phyloP scores from a whole-genome alignment of 2,329 filamentous ascomycete genomes.

The Cryphonectria radicalis region DNA sequence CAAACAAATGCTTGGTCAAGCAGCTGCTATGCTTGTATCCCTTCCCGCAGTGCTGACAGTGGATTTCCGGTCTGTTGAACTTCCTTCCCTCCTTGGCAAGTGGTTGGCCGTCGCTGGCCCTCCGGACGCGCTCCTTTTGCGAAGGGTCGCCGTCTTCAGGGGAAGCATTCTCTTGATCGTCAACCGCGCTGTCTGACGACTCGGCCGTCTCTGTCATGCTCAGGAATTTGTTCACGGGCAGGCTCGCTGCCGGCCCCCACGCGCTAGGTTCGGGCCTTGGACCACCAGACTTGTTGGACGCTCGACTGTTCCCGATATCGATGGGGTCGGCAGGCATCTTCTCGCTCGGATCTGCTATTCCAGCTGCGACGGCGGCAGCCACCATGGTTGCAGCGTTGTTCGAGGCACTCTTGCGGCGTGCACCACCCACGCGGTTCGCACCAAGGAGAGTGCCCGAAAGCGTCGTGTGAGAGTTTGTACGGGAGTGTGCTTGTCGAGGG shows the following conservation, averaged over 20 bases:
- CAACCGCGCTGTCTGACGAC: conserved; percentile 65
- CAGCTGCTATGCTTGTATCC: conserved; percentile 99
- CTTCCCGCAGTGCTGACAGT: conserved; percentile 98
- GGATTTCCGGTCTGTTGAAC: conserved; percentile 80
- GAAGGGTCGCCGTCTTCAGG: conserved; percentile 56
- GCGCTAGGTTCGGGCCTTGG: conserved; percentile 53
- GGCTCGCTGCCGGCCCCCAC: conserved; percentile 57
- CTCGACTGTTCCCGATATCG: conserved; percentile 62
- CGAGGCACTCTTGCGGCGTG: conserved; percentile 91
- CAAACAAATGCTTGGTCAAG: conserved; percentile 99
- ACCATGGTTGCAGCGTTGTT: conserved; percentile 73
- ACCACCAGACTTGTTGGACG: conserved; percentile 69
- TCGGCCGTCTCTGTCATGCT: conserved; percentile 52
- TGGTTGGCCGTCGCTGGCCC: conserved; percentile 85
- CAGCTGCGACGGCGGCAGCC: conserved; percentile 73
- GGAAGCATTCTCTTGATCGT: conserved; percentile 67
- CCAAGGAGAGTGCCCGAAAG: conserved; percentile 77
- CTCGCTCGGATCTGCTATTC: conserved; percentile 44
- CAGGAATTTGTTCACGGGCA: conserved; percentile 62
- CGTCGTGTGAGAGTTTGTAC: conserved; percentile 81
- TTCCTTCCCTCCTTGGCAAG: conserved; percentile 80
- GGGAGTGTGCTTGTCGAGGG: conserved; percentile 66
- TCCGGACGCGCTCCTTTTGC: conserved; percentile 57
- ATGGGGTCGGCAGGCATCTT: conserved; percentile 61
- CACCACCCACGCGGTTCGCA: conserved; percentile 74